Base-by-base conservation (phyloP, 2,329 filamentous ascomycete genomes). In the Dactylellina sp. region DNA sequence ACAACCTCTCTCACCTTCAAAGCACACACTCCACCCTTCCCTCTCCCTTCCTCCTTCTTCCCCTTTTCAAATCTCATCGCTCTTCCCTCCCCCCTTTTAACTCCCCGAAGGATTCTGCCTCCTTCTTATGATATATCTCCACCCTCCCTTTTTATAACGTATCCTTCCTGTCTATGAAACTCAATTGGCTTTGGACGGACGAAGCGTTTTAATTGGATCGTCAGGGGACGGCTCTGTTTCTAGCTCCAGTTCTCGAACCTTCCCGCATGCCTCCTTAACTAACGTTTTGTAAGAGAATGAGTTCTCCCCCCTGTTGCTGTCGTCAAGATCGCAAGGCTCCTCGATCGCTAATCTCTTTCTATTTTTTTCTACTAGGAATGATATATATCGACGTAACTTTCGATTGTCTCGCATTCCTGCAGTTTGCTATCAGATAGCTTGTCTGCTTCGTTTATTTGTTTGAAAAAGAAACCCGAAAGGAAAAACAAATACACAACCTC, bases 131-230 rank as follows among this genome's bases (percentile, higher is more conserved):
- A n/a, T n/a, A 35, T 14, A 22, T 18, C 44, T 47, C 14, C 16
- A 47, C 44, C n/a, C 20, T n/a, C 5, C 16, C 16, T 42, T 18
- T 5, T 7, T 12, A 7, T 42, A 5, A 42, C 42, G 42, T 46
- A 35, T 20, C 20, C 20, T 24, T 24, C 42, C 16, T 16, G 14
- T 46, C 42, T 16, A 9, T 16, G 25, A 14, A 11, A 28, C 2
- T 53, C 49, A 37, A 53, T 46, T 65, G 40, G 50, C 40, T 57
- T 40, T 12, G 16, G 28, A 50, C 62, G 28, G 18, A 28, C 44
- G n/a, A 11, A 20, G 25, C 7, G 20, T 40, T 68, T 60, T 53
- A 37, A 68, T 68, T 68, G 63, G 63, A 68, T 68, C 63, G 28
- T 65, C 61, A 65, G 61, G 61, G 47, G 63, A 20, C n/a, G n/a